These are phyloP conservation scores for Boletus subluridellus DNA, from an alignment of 1,284 basidiomycete genomes.

Conservation along the genomic window DNA sequence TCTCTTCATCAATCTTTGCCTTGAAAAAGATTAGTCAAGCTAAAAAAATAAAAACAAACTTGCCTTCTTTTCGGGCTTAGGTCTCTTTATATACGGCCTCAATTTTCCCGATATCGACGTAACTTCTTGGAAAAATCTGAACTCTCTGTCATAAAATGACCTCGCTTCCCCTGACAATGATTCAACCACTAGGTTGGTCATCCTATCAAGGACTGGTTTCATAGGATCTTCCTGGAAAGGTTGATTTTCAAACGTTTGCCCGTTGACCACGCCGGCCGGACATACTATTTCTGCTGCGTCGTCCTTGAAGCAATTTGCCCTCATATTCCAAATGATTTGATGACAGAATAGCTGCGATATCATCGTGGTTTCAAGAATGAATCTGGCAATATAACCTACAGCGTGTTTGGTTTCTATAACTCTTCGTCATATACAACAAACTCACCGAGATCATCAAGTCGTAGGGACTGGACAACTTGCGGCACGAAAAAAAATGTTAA, in stretches of 20 bases:
- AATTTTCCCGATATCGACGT: slow-evolving; percentile 98
- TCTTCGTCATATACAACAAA: not conserved
- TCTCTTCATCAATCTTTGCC: slow-evolving; percentile 99
- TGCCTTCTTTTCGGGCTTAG: slow-evolving; percentile 96
- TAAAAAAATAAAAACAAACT: not conserved
- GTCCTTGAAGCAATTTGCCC: slow-evolving; percentile 95
- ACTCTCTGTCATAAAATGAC: slow-evolving; percentile 93
- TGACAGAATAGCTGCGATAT: slow-evolving; percentile 99
- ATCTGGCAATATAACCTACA: slow-evolving; percentile 88
- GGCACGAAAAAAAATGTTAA: slow-evolving; percentile 99
- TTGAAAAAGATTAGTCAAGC: slow-evolving; percentile 31
- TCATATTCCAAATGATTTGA: slow-evolving; percentile 99
- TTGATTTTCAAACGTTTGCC: slow-evolving; percentile 1
- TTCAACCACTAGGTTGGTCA: slow-evolving; percentile 79
- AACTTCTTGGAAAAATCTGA: slow-evolving; percentile 94
- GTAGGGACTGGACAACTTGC: slow-evolving; percentile 94
- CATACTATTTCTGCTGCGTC: slow-evolving; percentile 80
- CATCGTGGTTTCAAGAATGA: slow-evolving; percentile 97
- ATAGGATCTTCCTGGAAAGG: slow-evolving; percentile 78
- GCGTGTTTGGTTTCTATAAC: not conserved
- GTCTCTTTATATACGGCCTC: slow-evolving; percentile 94
- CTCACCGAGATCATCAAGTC: slow-evolving; percentile 82
- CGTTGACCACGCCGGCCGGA: slow-evolving; percentile 5
- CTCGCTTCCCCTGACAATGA: slow-evolving; percentile 90
- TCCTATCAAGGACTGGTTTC: slow-evolving; percentile 90